A percentile compares a stretch with the other conserved stretches of the same genome.
Evolutionary conservation across 1,284 basidiomycete genomes (phyloP).

Genomic region (Cutaneotrichosporon cavernicola): DNA sequence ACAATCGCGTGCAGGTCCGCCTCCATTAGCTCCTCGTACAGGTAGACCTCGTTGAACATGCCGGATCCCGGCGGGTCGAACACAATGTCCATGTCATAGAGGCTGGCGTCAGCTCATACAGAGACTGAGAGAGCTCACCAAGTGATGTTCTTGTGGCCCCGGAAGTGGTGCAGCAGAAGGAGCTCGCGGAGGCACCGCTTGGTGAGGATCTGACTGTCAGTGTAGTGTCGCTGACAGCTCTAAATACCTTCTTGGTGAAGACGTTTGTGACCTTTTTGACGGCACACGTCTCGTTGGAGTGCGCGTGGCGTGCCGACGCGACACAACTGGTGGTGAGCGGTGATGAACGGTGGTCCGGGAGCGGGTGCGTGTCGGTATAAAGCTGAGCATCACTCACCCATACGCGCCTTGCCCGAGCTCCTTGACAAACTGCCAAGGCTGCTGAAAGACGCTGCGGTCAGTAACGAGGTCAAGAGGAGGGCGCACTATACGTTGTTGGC

Average conservation of each 20-base stretch:
- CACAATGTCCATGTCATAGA: constrained; percentile 97
- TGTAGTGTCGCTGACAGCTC: neutral
- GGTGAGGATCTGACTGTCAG: constrained; percentile 69
- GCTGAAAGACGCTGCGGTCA: constrained; percentile 66
- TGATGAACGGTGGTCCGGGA: neutral
- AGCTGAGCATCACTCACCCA: constrained; percentile 55
- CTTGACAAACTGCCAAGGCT: constrained; percentile 90
- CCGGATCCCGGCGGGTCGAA: constrained; percentile 72
- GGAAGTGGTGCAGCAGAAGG: constrained; percentile 90
- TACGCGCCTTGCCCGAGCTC: constrained; percentile 93
- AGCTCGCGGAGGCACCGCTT: constrained; percentile 93
- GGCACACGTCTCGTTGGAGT: constrained; percentile 83
- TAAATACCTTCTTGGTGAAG: constrained; percentile 70
- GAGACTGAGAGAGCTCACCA: constrained; percentile 38
- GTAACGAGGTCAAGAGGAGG: neutral
- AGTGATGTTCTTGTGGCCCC: constrained; percentile 96
- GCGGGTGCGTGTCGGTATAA: neutral
- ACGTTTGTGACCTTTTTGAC: constrained; percentile 79
- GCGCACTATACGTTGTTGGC: constrained; percentile 52
- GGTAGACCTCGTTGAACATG: constrained; percentile 92
- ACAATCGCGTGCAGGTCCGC: constrained; percentile 99
- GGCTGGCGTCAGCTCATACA: constrained; percentile 49
- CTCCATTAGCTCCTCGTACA: constrained; percentile 98
- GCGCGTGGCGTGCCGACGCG: constrained; percentile 76
- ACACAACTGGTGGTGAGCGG: constrained; percentile 59